phyloP scores from a whole-genome alignment of 495 filamentous ascomycete species.

The Usnea hakonensis region DNA sequence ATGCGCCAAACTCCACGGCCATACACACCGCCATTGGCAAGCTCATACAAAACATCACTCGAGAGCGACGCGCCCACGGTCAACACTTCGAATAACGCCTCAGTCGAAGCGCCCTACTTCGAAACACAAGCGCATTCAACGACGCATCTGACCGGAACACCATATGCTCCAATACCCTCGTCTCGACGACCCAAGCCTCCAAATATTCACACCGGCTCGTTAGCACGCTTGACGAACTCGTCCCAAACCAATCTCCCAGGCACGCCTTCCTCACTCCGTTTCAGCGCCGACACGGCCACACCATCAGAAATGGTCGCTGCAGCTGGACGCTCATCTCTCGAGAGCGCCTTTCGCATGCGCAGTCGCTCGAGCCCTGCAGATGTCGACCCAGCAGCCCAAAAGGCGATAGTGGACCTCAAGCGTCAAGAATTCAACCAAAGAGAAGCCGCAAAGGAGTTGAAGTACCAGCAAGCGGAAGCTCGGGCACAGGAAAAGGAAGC shows the following conservation, averaged over 20 bases:
- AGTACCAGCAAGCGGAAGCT: slow-evolving; percentile 38
- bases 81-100: slow-evolving; percentile 26
- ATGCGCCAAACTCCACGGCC: slow-evolving; percentile 52
- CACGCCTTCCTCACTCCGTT: slow-evolving; percentile 41
- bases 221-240: slow-evolving; percentile 38
- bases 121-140: slow-evolving; percentile 23
- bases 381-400: slow-evolving; percentile 44
- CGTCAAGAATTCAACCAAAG: slow-evolving; percentile 52
- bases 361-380: slow-evolving; percentile 39
- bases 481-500: slow-evolving; percentile 41
- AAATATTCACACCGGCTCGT: slow-evolving; percentile 43
- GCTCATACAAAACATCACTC: slow-evolving; percentile 44
- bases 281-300: slow-evolving; percentile 39
- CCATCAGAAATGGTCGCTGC: slow-evolving; percentile 39
- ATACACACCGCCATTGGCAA: slow-evolving; percentile 48
- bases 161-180: slow-evolving; percentile 34
- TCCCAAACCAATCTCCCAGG: slow-evolving; percentile 49
- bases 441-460: slow-evolving; percentile 50
- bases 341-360: slow-evolving; percentile 47
- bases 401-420: slow-evolving; percentile 47
- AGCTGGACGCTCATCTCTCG: slow-evolving; percentile 47
- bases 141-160: slow-evolving; percentile 26
- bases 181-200: slow-evolving; percentile 25
- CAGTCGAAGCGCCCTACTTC: slow-evolving; percentile 27
- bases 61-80: slow-evolving; percentile 40